Base-by-base conservation (phyloP, 2,329 filamentous ascomycete species). In the Periconia digitata region DNA sequence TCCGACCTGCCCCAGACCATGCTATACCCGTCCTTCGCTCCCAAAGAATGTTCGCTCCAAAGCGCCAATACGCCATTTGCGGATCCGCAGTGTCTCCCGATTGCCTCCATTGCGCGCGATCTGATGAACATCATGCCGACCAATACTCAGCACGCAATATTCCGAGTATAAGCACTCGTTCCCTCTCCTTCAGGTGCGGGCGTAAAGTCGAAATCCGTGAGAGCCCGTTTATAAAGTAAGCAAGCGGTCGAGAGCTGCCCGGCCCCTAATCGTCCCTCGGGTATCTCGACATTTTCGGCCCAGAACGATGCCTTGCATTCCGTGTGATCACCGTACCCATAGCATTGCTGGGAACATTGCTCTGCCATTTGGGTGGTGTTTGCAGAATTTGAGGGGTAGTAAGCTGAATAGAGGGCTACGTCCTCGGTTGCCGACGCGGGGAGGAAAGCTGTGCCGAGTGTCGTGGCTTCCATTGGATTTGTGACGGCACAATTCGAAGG, bases 271-370 rank as follows among this genome's bases (percentile, higher is more conserved):
- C 67, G 72, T 2, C 62, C 64, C n/a, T 58, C 49, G 8, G 72
- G 72, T 8, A 63, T 58, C 13, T 55, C 53, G n/a, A 73, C 57
- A n/a, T 71, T 63, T 40, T 73, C 61, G 1, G 66, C 71, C 61
- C 72, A 65, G 23, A 65, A 69, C 2, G 64, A 67, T 8, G 60
- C 59, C 46, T 67, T 66, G 58, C 73, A 75, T 34, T 68, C 53
- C 8, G 52, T 54, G n/a, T 49, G 49, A 35, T 63, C 55, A 10
- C 72, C 72, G 39, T 69, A 71, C 12, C 72, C 72, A 46, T 74
- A 70, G 57, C 73, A 75, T 50, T 74, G 72, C 50, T 74, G 44
- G 3, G 69, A 59, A 50, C 72, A 74, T 43, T 70, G 63, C 44
- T 60, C 43, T 13, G 62, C 62, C 58, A 66, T 55, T 27, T 50